Evolutionary conservation across 306 rosid species (phyloP).

Genomic region (barrel medic (Medicago truncatula)): MtrunA17r5.0-ANR NC_053049.1:12926001-12926500

Average conservation of each 20-base stretch:
- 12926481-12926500: conserved; percentile 86
- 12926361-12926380: conserved; percentile 10
- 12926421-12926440: conserved; percentile 86
- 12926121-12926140: conserved; percentile 29
- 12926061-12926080: conserved; percentile 69
- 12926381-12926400: conserved; percentile 66
- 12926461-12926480: conserved; percentile 90
- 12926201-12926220: conserved; percentile 24
- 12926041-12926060: conserved; percentile 63
- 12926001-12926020: conserved; percentile 90
- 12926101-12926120: conserved; percentile 36
- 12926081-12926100: conserved; percentile 82
- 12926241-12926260: conserved; percentile 11
- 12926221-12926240: conserved; percentile 19
- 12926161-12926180: conserved; percentile 16
- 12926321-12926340: conserved; percentile 10
- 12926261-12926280: neutral
- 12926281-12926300: neutral
- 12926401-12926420: conserved; percentile 85
- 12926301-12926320: neutral
- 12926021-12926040: conserved; percentile 72
- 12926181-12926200: neutral
- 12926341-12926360: neutral
- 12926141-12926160: conserved; percentile 1
- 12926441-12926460: conserved; percentile 82